These are phyloP conservation scores for Xylaria flabelliformis DNA, from an alignment of 495 filamentous ascomycete species.

Conservation along the genomic window DNA sequence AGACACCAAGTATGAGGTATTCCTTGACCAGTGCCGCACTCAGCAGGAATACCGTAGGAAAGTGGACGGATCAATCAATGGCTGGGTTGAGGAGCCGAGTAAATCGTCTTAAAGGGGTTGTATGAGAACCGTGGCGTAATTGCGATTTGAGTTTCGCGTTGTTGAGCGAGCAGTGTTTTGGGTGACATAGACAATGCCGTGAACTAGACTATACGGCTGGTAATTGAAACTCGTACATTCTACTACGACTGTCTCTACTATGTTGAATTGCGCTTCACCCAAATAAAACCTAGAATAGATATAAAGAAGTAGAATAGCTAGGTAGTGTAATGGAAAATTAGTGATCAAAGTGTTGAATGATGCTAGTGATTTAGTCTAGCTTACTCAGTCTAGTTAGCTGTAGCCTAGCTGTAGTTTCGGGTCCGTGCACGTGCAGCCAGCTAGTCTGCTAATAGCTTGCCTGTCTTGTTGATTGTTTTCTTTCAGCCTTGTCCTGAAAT, in stretches of 20 bases:
- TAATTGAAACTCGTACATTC: constrained; percentile 11
- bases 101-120: constrained; percentile 24
- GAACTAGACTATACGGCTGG: constrained; percentile 14
- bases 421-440: constrained; percentile 32
- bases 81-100: constrained; percentile 47
- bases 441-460: constrained; percentile 16
- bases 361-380: background rate
- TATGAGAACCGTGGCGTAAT: background rate
- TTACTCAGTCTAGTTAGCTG: too few species aligned
- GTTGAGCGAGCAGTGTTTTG: background rate
- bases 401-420: constrained; percentile 11
- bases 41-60: constrained; percentile 74
- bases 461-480: constrained; percentile 45
- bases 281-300: background rate
- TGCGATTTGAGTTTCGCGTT: background rate
- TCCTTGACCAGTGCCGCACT: constrained; percentile 76
- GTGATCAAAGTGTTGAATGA: too few species aligned
- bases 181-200: background rate
- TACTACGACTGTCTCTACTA: background rate
- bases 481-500: constrained; percentile 41
- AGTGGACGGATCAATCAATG: constrained; percentile 67
- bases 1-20: constrained; percentile 83
- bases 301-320: background rate
- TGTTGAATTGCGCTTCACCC: background rate
- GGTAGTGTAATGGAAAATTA: too few species aligned